A percentile compares a stretch with the other conserved stretches of the same genome.
Conservation (phyloP, 441 rosid genomes). For the Pelargonium hybrid region DNA sequence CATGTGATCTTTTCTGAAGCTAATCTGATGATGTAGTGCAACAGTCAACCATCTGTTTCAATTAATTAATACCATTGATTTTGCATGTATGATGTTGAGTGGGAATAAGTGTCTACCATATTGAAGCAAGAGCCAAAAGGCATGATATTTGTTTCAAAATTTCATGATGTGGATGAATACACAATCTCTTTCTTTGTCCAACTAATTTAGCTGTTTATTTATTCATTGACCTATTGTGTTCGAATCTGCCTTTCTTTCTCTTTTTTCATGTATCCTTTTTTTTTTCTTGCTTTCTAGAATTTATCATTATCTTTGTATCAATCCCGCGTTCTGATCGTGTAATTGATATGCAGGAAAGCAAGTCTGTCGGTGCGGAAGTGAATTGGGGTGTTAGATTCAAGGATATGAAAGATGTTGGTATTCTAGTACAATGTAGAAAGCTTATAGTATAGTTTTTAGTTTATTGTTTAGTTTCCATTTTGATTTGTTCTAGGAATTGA, state of each 20-base stretch:
- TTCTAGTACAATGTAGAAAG: constrained; percentile 19
- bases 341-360: constrained; percentile 55
- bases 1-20: neutral
- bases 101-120: neutral
- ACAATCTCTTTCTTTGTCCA: neutral
- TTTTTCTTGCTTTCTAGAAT: neutral
- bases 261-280: neutral
- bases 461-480: constrained; percentile 6
- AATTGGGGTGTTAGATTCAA: constrained; percentile 94
- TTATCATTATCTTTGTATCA: neutral
- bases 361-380: constrained; percentile 91
- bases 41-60: neutral
- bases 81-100: neutral
- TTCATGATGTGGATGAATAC: neutral
- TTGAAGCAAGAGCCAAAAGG: neutral
- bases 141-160: neutral
- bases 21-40: neutral
- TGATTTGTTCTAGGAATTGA: constrained; percentile 10
- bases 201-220: neutral
- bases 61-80: neutral
- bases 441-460: constrained; percentile 2
- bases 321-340: constrained; percentile 17
- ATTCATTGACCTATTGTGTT: neutral
- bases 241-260: constrained; percentile 8
- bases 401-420: constrained; percentile 63